These are phyloP conservation scores for Chondrostereum purpureum DNA, from an alignment of 1,284 basidiomycete genomes.

Conservation along the genomic window DNA sequence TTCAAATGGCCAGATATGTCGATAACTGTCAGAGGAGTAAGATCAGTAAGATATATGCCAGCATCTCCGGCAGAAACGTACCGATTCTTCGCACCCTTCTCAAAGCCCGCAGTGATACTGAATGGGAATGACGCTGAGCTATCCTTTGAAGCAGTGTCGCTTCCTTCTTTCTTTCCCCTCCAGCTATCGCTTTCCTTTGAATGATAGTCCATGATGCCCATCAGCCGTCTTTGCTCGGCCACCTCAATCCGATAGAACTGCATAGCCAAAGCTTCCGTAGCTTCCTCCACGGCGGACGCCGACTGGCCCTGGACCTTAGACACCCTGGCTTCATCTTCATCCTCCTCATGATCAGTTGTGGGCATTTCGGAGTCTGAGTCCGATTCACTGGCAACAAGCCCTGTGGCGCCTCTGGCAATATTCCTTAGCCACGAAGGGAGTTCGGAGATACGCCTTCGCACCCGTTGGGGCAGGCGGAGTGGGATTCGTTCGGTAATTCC, in stretches of 20 bases:
- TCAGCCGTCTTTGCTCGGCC: constrained; percentile 83
- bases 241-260: constrained; percentile 90
- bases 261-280: constrained; percentile 78
- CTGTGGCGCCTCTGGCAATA: constrained; percentile 55
- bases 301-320: background rate
- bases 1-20: constrained; percentile 96
- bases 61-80: constrained; percentile 28
- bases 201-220: constrained; percentile 91
- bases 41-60: constrained; percentile 9
- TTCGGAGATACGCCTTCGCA: constrained; percentile 58
- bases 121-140: constrained; percentile 64
- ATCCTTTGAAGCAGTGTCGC: background rate
- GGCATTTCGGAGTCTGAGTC: constrained; percentile 10
- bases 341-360: constrained; percentile 25
- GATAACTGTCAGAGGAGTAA: constrained; percentile 49
- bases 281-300: constrained; percentile 42
- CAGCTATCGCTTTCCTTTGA: constrained; percentile 41
- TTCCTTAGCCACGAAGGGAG: constrained; percentile 80
- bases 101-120: constrained; percentile 93
- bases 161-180: constrained; percentile 2
- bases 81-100: constrained; percentile 93
- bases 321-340: background rate
- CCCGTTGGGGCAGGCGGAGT: constrained; percentile 60
- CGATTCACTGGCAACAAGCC: background rate
- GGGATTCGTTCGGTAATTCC: constrained; percentile 81